These are phyloP conservation scores for Fistulina hepatica DNA, from an alignment of 1,284 basidiomycete species.

Conservation along the genomic window DNA sequence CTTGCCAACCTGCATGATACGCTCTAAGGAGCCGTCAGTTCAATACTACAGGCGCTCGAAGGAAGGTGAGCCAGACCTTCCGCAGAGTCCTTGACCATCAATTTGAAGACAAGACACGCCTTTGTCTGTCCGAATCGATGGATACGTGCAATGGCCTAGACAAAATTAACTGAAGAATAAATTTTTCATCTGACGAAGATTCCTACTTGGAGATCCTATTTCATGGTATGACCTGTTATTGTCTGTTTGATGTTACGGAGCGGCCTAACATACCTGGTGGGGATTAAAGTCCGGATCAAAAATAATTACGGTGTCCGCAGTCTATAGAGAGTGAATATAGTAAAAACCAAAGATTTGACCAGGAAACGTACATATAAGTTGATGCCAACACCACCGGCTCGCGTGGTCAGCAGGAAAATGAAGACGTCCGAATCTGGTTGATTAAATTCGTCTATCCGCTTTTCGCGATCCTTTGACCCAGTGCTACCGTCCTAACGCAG, in stretches of 20 bases:
- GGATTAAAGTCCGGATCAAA: slow-evolving; percentile 94
- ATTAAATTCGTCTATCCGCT: slow-evolving; percentile 92
- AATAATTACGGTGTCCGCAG: slow-evolving; percentile 86
- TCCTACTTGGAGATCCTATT: slow-evolving; percentile 62
- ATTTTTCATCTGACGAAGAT: too few species aligned
- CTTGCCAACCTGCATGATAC: slow-evolving; percentile 80
- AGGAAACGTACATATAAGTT: slow-evolving; percentile 51
- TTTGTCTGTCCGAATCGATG: slow-evolving; percentile 79
- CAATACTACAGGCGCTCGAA: slow-evolving; percentile 5
- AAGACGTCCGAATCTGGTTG: slow-evolving; percentile 77
- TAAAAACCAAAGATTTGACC: slow-evolving; percentile 37
- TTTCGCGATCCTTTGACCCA: slow-evolving; percentile 79
- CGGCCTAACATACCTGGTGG: slow-evolving; percentile 49
- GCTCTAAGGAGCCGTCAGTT: slow-evolving; percentile 38
- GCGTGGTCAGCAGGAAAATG: slow-evolving; percentile 86
- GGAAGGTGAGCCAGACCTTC: slow-evolving; percentile 46
- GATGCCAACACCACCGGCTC: slow-evolving; percentile 89
- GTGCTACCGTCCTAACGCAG: slow-evolving; percentile 75
- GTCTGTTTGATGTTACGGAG: slow-evolving; percentile 5
- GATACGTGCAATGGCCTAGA: slow-evolving; percentile 79
- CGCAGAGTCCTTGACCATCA: slow-evolving; percentile 83
- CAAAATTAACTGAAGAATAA: slow-evolving; percentile 4
- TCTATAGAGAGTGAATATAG: slow-evolving; percentile 25
- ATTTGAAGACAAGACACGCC: slow-evolving; percentile 80
- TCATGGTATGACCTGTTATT: slow-evolving; percentile 5